These are phyloP conservation scores for Naganishia friedmannii DNA, from an alignment of 768 basidiomycete genomes.

Conservation along the genomic window DNA sequence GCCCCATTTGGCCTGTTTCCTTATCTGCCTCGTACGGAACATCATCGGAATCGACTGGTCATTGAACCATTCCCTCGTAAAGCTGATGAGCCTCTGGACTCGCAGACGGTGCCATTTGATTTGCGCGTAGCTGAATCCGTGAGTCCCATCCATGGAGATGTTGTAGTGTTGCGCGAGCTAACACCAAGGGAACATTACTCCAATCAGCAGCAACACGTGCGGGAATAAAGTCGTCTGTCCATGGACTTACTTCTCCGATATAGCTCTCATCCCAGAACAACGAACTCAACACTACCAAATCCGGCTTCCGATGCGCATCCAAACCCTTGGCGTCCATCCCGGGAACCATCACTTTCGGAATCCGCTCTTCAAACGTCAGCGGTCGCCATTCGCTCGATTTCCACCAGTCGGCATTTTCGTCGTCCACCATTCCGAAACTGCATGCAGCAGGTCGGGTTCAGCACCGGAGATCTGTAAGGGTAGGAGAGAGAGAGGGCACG, in stretches of 20 bases:
- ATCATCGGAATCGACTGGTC: constrained; percentile 30
- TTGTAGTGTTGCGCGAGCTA: constrained; percentile 2
- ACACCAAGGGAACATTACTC: too few species aligned
- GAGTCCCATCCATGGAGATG: constrained; percentile 4
- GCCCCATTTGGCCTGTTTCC: constrained; percentile 26
- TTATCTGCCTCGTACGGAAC: constrained; percentile 34
- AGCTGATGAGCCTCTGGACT: constrained; percentile 25
- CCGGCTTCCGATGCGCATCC: constrained; percentile 26
- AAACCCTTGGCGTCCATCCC: constrained; percentile 21
- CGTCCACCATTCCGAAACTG: constrained; percentile 37
- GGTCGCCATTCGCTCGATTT: constrained; percentile 26
- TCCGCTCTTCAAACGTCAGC: constrained; percentile 35
- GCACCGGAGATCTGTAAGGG: neutral
- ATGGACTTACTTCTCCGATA: constrained; percentile 32
- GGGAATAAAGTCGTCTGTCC: neutral
- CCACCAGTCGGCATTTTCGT: constrained; percentile 32
- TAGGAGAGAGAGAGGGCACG: neutral
- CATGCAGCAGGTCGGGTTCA: neutral
- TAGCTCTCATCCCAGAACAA: constrained; percentile 41
- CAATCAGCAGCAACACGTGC: neutral
- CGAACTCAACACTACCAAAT: constrained; percentile 33
- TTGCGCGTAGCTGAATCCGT: constrained; percentile 32
- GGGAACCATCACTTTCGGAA: constrained; percentile 32
- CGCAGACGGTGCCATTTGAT: constrained; percentile 36
- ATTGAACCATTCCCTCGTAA: constrained; percentile 29